Percentiles rank a stretch among this genome's conserved stretches.
phyloP scores from a whole-genome alignment of 2,329 filamentous ascomycete species.

The Fusarium tanahbumbuense region DNA sequence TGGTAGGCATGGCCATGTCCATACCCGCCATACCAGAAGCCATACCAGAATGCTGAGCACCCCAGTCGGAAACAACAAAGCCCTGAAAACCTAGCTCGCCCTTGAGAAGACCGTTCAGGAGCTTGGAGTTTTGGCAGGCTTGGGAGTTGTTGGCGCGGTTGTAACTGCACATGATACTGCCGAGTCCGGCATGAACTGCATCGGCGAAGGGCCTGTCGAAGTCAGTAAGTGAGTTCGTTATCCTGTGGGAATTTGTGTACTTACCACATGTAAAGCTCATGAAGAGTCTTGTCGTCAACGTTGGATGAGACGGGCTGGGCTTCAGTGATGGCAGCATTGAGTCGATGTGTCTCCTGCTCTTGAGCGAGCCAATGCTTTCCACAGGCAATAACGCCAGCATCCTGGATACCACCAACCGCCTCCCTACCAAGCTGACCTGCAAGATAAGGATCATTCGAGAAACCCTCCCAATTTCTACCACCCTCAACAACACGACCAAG shows the following conservation, averaged over 20 bases:
- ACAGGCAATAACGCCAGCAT: constrained; percentile 15
- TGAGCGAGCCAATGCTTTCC: constrained; percentile 19
- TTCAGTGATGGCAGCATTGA: not conserved
- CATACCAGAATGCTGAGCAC: constrained; percentile 14
- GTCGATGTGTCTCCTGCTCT: constrained; percentile 11
- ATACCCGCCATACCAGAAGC: constrained; percentile 11
- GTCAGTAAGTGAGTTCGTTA: not conserved
- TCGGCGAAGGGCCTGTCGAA: constrained; percentile 71
- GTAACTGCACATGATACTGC: constrained; percentile 84
- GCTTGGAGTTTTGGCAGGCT: constrained; percentile 21
- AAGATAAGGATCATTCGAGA: constrained; percentile 21
- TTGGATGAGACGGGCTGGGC: constrained; percentile 10
- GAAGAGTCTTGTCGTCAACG: constrained; percentile 35
- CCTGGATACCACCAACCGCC: constrained; percentile 15
- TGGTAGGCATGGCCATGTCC: constrained; percentile 48
- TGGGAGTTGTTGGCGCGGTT: constrained; percentile 73
- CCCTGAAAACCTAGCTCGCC: constrained; percentile 79
- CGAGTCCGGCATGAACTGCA: constrained; percentile 78
- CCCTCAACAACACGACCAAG: constrained; percentile 11
- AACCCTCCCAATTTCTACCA: constrained; percentile 10
- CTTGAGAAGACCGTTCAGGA: constrained; percentile 63
- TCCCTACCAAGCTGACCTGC: not conserved
- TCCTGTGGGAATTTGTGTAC: accelerated
- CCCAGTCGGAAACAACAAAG: constrained; percentile 67
- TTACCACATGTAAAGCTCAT: constrained; percentile 78